Evolutionary conservation across 2,329 filamentous ascomycete genomes (phyloP), one percentile per base, ranked within the genome.

Genomic region (Clarireedia paspali): DNA sequence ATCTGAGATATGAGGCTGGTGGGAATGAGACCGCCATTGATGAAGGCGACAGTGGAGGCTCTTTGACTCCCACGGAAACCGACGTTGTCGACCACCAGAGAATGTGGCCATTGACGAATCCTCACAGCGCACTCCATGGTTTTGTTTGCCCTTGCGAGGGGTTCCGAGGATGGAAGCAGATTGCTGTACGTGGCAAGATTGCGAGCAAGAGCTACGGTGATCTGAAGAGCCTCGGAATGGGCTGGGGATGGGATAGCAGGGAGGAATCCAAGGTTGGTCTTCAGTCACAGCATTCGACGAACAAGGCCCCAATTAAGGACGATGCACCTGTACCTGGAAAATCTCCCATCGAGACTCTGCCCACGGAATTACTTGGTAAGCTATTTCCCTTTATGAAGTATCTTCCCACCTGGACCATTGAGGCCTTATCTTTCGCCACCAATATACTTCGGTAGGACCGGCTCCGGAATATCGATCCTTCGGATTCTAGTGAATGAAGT

Each of bases 281-380:
- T 30, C 47, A 51, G 26, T 27, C 46, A 17, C n/a, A 50, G 42
- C 42, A 42, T 30, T 50, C 48, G 5, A 15, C 55, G n/a, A 49
- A 57, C 50, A 39, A 50, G 42, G 53, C 44, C 38, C 27, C 44
- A 15, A 23, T 34, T 24, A 50, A 63, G 61, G 67, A 55, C 62
- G 69, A 58, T 65, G 69, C 59, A 56, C 56, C 57, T 56, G 34
- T 63, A 23, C 70, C 75, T n/a, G 80, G 81, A 56, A 67, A 74
- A 23, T 74, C 85, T 23, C 75, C 78, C 26, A 72, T 91, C 42
- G 88, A 91, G 74, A 80, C 70, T 59, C 76, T 91, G 6, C 87
- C 87, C 0, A 75, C 79, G 51, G 87, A 91, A 71, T 74, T 91
- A 61, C 78, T 89, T 56, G 81, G 87, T 89, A 77, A 72, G 84